Evolutionary conservation across 495 filamentous ascomycete species (phyloP).

Genomic region (Amphirosellinia nigrospora): DNA sequence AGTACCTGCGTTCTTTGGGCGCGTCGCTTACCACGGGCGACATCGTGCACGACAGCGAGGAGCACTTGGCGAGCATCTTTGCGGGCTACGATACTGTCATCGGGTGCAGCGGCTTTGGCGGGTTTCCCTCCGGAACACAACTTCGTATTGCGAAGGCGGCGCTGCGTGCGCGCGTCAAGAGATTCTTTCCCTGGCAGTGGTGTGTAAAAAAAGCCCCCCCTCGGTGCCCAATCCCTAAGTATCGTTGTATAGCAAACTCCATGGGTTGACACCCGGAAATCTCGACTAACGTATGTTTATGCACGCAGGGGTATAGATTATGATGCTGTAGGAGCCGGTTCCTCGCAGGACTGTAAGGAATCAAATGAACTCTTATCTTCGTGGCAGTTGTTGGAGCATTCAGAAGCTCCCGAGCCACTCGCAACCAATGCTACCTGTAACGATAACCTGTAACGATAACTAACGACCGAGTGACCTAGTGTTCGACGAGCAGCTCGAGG

Average conservation of each 20-base stretch:
- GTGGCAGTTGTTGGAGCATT: not conserved
- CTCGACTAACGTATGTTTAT: too few species aligned
- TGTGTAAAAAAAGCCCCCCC: too few species aligned
- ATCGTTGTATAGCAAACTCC: too few species aligned
- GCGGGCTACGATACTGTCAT: slow-evolving; percentile 57
- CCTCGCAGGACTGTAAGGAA: slow-evolving; percentile 49
- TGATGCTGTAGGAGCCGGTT: slow-evolving; percentile 60
- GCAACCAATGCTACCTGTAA: not conserved
- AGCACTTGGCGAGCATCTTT: slow-evolving; percentile 54
- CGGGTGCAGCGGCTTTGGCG: slow-evolving; percentile 60
- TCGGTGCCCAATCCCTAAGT: too few species aligned
- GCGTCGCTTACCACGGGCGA: slow-evolving; percentile 55
- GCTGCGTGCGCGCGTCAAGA: slow-evolving; percentile 48
- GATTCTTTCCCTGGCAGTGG: slow-evolving; percentile 72
- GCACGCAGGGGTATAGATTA: slow-evolving; percentile 72
- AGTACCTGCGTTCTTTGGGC: slow-evolving; percentile 40
- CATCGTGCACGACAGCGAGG: slow-evolving; percentile 45
- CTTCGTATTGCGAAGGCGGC: slow-evolving; percentile 57
- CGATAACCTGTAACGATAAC: too few species aligned
- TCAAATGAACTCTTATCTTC: not conserved
- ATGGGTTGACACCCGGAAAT: too few species aligned
- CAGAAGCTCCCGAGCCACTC: not conserved
- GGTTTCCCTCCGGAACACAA: slow-evolving; percentile 56
- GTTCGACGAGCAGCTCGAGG: slow-evolving; percentile 67
- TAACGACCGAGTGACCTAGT: slow-evolving; percentile 32